Evolutionary conservation across 345 rosid species (phyloP).

Genomic region (Citrus glauca): DNA sequence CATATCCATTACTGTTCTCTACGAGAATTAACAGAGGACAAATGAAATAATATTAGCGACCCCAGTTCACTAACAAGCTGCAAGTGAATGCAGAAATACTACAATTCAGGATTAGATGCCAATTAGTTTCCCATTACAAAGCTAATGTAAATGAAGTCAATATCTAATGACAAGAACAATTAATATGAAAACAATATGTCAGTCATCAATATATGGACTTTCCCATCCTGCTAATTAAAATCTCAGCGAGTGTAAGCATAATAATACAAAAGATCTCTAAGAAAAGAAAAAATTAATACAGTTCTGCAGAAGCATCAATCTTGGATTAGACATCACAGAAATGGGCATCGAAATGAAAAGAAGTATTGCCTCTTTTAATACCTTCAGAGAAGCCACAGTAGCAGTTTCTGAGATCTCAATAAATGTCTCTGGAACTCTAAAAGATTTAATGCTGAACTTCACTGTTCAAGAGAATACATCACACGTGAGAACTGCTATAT

Average conservation of each 20-base stretch:
- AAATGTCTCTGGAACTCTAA: conserved; percentile 82
- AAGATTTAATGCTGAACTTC: conserved; percentile 83
- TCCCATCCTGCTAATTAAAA: not conserved
- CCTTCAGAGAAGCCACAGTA: conserved; percentile 89
- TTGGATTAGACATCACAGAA: not conserved
- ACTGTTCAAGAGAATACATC: conserved; percentile 50
- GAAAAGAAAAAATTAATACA: not conserved
- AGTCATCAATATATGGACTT: not conserved
- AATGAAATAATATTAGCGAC: conserved; percentile 8
- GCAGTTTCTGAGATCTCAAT: conserved; percentile 84
- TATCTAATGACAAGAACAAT: not conserved
- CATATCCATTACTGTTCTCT: conserved; percentile 85
- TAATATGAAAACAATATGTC: not conserved
- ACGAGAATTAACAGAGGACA: conserved; percentile 1
- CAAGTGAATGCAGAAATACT: not conserved
- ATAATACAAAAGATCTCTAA: not conserved
- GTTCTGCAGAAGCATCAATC: not conserved
- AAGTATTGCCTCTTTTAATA: conserved; percentile 17
- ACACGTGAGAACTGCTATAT: conserved; percentile 21
- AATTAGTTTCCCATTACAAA: not conserved
- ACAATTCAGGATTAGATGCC: not conserved
- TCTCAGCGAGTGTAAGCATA: not conserved
- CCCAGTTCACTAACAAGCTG: not conserved
- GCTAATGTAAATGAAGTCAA: not conserved
- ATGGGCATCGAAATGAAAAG: not conserved